Evolutionary conservation across 148 eudicot genomes (phyloP).

Genomic region (Fagopyrum esculentum): DNA sequence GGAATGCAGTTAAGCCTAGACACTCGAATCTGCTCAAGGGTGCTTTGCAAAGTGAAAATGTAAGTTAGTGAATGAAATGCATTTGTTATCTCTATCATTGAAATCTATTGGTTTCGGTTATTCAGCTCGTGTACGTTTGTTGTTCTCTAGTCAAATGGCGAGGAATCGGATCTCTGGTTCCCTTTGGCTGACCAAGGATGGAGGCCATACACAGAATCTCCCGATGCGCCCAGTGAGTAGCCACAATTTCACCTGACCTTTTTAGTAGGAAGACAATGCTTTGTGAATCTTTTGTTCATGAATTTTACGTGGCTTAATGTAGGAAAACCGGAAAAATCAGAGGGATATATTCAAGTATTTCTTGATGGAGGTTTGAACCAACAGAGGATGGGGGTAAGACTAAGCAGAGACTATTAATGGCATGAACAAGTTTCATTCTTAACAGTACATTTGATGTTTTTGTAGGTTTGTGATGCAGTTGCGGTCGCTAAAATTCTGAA

Average conservation of each 20-base stretch:
- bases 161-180: conserved; percentile 65
- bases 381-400: conserved; percentile 90
- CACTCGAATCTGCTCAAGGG: conserved; percentile 69
- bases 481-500: conserved; percentile 94
- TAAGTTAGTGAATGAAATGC: conserved; percentile 34
- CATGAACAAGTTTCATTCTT: no score
- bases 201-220: conserved; percentile 51
- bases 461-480: conserved; percentile 95
- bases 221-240: conserved; percentile 44
- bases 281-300: background rate
- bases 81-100: background rate
- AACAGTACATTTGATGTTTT: background rate
- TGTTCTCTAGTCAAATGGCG: conserved; percentile 46
- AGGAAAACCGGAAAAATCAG: conserved; percentile 64
- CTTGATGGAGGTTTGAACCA: conserved; percentile 98
- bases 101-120: background rate
- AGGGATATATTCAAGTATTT: conserved; percentile 87
- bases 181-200: conserved; percentile 83
- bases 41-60: conserved; percentile 63
- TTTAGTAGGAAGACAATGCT: background rate
- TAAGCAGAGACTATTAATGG: background rate
- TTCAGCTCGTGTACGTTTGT: background rate
- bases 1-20: conserved; percentile 65
- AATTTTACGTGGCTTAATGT: conserved; percentile 20
- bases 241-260: background rate